Evolutionary conservation across 108 stramenopile genomes (phyloP).

Genomic region (Poteriospumella lacustris): DNA sequence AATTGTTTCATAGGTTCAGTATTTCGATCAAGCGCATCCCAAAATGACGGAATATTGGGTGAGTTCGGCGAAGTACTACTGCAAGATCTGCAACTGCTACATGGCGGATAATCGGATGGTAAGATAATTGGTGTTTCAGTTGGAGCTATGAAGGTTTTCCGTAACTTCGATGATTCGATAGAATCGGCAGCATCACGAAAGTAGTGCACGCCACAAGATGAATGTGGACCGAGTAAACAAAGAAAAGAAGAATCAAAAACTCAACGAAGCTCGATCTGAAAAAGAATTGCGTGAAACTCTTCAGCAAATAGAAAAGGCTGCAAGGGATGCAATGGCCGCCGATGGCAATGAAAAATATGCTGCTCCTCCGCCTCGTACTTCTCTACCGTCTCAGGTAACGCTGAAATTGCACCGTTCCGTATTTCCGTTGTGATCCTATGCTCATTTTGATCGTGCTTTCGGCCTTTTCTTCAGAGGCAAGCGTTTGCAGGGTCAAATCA

Average conservation of each 20-base stretch:
- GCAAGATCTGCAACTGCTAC: constrained; percentile 5
- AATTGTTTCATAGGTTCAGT: too few species aligned
- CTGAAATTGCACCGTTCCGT: neutral
- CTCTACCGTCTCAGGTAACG: neutral
- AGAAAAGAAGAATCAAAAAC: neutral
- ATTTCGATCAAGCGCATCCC: too few species aligned
- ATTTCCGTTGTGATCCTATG: too few species aligned
- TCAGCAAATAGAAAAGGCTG: neutral
- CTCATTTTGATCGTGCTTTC: too few species aligned
- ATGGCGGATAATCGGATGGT: constrained; percentile 22
- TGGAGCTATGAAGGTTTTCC: neutral
- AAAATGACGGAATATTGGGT: constrained; percentile 30
- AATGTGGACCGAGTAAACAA: neutral
- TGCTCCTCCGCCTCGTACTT: neutral
- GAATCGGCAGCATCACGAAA: constrained; percentile 24
- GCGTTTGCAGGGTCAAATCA: too few species aligned
- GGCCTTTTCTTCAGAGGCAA: too few species aligned
- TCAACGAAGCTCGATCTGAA: constrained; percentile 11
- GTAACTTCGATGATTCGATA: neutral
- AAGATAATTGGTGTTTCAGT: neutral
- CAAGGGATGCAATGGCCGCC: neutral
- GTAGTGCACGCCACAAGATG: neutral
- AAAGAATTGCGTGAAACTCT: neutral
- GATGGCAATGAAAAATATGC: neutral
- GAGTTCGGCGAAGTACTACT: constrained; percentile 14